phyloP scores from a whole-genome alignment of 129 eudicot genomes.

The Sambucus nigra region DNA sequence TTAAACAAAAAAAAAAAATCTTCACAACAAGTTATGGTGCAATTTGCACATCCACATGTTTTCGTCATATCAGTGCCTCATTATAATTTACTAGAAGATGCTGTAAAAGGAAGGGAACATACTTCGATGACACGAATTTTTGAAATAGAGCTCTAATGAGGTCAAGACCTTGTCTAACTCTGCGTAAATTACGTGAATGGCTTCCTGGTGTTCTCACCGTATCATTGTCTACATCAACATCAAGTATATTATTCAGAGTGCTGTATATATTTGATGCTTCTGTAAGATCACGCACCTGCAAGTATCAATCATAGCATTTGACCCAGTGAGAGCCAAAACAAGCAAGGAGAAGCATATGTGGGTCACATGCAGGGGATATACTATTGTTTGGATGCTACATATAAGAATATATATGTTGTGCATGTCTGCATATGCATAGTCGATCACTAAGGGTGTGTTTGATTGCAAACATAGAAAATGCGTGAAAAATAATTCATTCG shows the following conservation, averaged over 20 bases:
- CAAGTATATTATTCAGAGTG: constrained; percentile 59
- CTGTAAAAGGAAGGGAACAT: constrained; percentile 17
- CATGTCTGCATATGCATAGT: too few species aligned
- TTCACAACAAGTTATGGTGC: too few species aligned
- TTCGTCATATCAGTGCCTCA: too few species aligned
- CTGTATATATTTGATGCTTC: constrained; percentile 55
- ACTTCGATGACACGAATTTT: constrained; percentile 71
- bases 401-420: too few species aligned
- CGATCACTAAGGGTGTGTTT: too few species aligned
- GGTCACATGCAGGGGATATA: not conserved
- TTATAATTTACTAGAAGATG: too few species aligned
- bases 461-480: too few species aligned
- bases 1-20: too few species aligned
- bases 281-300: constrained; percentile 65
- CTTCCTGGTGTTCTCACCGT: constrained; percentile 78
- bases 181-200: constrained; percentile 83
- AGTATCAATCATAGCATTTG: not conserved
- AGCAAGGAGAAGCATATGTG: not conserved
- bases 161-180: constrained; percentile 97
- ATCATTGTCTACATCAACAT: constrained; percentile 51
- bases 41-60: too few species aligned
- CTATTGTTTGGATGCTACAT: not conserved
- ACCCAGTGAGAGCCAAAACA: not conserved
- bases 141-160: constrained; percentile 70
- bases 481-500: too few species aligned